These are phyloP conservation scores for Trichophyton rubrum DNA, from an alignment of 2,329 filamentous ascomycete species.

Conservation along the genomic window DNA sequence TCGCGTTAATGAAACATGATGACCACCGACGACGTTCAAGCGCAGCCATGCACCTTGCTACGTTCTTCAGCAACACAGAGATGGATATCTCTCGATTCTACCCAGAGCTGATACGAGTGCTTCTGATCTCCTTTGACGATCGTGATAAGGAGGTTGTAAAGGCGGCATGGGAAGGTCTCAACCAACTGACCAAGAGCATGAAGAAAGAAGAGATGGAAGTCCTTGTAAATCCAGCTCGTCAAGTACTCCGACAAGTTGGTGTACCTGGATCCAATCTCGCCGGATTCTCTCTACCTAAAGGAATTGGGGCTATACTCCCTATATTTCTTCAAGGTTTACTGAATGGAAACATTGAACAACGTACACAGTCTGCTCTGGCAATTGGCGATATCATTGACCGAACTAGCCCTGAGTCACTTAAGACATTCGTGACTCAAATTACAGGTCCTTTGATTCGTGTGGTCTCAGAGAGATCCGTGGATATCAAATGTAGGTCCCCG, in stretches of 20 bases:
- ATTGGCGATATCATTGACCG: constrained; percentile 94
- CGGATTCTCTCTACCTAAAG: constrained; percentile 85
- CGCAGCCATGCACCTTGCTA: constrained; percentile 66
- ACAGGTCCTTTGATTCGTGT: constrained; percentile 96
- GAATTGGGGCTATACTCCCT: constrained; percentile 87
- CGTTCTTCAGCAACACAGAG: constrained; percentile 68
- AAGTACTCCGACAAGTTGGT: constrained; percentile 77
- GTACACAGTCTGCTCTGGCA: constrained; percentile 79
- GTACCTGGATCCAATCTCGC: constrained; percentile 72
- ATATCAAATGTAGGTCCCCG: constrained; percentile 56
- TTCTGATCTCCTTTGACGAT: constrained; percentile 89
- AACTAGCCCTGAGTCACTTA: constrained; percentile 73
- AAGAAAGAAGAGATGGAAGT: constrained; percentile 98
- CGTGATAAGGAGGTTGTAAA: constrained; percentile 72
- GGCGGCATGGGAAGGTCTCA: constrained; percentile 76
- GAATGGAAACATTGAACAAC: constrained; percentile 87
- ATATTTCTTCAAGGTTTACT: constrained; percentile 97
- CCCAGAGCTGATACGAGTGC: constrained; percentile 79
- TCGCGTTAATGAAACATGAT: constrained; percentile 79
- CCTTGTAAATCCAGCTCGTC: constrained; percentile 71
- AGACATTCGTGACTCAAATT: constrained; percentile 93
- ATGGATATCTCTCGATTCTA: constrained; percentile 94
- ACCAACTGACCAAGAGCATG: constrained; percentile 73
- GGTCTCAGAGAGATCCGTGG: constrained; percentile 87
- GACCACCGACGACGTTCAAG: constrained; percentile 73